phyloP scores from a whole-genome alignment of 164 flowering plant genomes.

The Sedum album region DNA sequence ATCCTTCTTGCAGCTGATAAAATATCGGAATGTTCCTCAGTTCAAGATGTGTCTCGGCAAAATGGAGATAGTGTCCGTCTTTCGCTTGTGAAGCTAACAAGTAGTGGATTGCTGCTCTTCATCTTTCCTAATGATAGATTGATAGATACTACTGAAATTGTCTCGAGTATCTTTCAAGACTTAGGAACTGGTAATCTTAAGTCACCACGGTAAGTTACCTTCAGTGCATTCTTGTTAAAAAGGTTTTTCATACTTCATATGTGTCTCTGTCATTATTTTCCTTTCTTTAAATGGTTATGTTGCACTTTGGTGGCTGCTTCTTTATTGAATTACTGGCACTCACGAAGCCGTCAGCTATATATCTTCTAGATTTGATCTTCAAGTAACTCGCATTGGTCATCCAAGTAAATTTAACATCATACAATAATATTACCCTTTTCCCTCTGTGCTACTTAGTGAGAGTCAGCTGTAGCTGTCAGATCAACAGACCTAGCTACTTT shows the following conservation, averaged over 20 bases:
- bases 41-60: conserved; percentile 15
- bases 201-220: conserved; percentile 51
- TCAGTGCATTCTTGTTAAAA: neutral
- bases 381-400: neutral
- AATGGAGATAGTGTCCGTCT: conserved; percentile 23
- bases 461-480: neutral
- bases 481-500: neutral
- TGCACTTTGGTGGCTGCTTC: neutral
- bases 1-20: conserved; percentile 20
- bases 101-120: conserved; percentile 78
- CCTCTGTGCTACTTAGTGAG: neutral
- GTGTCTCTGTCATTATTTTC: neutral
- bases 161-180: conserved; percentile 40
- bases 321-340: neutral
- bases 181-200: conserved; percentile 36
- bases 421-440: neutral
- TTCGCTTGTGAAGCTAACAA: conserved; percentile 75
- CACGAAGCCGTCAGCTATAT: neutral
- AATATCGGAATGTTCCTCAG: conserved; percentile 13
- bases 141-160: conserved; percentile 33
- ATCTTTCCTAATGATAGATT: conserved; percentile 31
- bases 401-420: neutral
- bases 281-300: neutral
- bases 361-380: neutral
- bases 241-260: neutral